Base-by-base conservation (phyloP, 306 rosid species). In the Spatholobus suberectus region DNA sequence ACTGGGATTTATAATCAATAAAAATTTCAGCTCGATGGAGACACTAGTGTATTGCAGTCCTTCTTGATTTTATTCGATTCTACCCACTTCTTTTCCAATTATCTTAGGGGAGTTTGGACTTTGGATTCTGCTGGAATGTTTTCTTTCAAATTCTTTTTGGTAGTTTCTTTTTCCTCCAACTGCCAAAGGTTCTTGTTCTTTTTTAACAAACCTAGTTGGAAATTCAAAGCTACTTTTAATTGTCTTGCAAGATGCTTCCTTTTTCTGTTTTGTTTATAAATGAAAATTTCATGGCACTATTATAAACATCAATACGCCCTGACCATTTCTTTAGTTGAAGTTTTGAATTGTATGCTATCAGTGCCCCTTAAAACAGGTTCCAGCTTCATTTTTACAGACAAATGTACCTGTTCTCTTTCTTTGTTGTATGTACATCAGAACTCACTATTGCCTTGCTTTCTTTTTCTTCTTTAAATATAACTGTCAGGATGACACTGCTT, bases 401-500 rank as follows among this genome's bases (percentile, higher is more conserved):
- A 73, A 52, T 63, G 34, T 29, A 7, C 63, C 72, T 34, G 49
- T 34, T 68, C 58, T 61, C 41, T 70, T n/a, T 46, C 52, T 17
- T 34, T 63, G 55, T 15, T 26, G 18, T 74, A 70, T 18, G 46
- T 29, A 49, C 41, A 12, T 51, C 29, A 66, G 21, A 67, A 8
- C 86, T 80, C 63, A 75, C 61, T 23, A 18, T 73, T 76, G 10
- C 65, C 10, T 73, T 51, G 54, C 13, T 79, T 65, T 73, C 15
- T 20, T 46, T 43, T 47, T 38, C 13, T 46, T 79, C 26, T 66
- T 34, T 29, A 61, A 43, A 84, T 73, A 40, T 81, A 8, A 76
- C 78, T 83, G 67, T 23, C 94, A 96, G 99, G 97, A 93, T 84
- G 99, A 96, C 85, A 93, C 99, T 46, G 61, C 97, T 59, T 96